Evolutionary conservation across 352 stramenopile genomes (phyloP).

Genomic region (Globisporangium lucens): DNA sequence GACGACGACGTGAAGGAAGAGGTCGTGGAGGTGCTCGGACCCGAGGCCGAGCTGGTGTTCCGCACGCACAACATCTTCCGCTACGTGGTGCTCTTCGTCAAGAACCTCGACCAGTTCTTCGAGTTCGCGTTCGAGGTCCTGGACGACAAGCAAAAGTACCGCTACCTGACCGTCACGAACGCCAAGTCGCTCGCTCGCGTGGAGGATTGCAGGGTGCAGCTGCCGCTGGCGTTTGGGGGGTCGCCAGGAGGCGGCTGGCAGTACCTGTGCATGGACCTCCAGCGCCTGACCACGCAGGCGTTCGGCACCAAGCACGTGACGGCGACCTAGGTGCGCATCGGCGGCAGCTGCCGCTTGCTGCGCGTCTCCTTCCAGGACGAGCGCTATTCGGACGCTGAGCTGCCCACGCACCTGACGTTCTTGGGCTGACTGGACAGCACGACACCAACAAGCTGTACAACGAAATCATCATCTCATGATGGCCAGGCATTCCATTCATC

Average conservation of each 20-base stretch:
- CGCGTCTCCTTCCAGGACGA: slow-evolving; percentile 83
- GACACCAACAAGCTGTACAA: neutral
- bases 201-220: slow-evolving; percentile 44
- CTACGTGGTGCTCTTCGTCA: slow-evolving; percentile 82
- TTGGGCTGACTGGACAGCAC: slow-evolving; percentile 28
- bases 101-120: slow-evolving; percentile 73
- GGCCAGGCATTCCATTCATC: neutral
- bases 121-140: slow-evolving; percentile 69
- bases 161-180: slow-evolving; percentile 67
- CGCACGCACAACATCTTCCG: slow-evolving; percentile 64
- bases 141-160: slow-evolving; percentile 65
- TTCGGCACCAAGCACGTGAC: slow-evolving; percentile 74
- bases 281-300: slow-evolving; percentile 58
- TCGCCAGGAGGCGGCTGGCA: slow-evolving; percentile 44
- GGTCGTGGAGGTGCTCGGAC: slow-evolving; percentile 71
- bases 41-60: slow-evolving; percentile 69
- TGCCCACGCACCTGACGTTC: slow-evolving; percentile 69
- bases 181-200: slow-evolving; percentile 61
- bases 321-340: slow-evolving; percentile 61
- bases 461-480: neutral
- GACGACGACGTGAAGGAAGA: slow-evolving; percentile 76
- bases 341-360: slow-evolving; percentile 65
- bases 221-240: slow-evolving; percentile 54
- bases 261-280: slow-evolving; percentile 77
- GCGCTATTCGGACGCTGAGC: slow-evolving; percentile 58